Evolutionary conservation across 306 rosid species (phyloP), one percentile per base, ranked within the genome.

Genomic region (Glycine soja): DNA sequence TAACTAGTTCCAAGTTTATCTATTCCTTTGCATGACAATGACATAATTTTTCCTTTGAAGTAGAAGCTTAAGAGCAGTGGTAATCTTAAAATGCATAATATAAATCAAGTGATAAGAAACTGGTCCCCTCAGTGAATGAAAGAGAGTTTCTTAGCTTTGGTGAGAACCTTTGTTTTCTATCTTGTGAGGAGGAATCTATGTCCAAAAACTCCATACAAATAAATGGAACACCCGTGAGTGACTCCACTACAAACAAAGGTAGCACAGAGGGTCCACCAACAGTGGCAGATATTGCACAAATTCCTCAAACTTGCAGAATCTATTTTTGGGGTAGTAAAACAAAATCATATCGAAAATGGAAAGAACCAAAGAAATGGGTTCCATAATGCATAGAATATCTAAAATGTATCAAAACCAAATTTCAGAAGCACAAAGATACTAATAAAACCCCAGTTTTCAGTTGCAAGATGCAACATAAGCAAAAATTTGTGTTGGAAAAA

Each of bases 221-320:
- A n/a, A 66, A 75, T 8, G 64, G 54, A 46, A 57, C 18, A 42
- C 76, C 75, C 85, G 70, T 30, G 72, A 76, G 71, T 75, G 77
- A 75, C 5, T 45, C 18, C 51, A 43, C 24, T 64, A 64, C 24
- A 63, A 63, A 63, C 40, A 30, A 34, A 61, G 40, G 54, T 0
- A 57, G 30, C 18, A 24, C 30, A 36, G 51, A 74, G 68, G 80
- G 62, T 45, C 85, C 80, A 63, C 68, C 13, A 57, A 6, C 8
- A 19, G 16, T 72, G 61, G 12, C 8, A 3, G n/a, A 45, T 43
- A 45, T 43, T 71, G 59, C 74, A 51, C 63, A 13, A 50, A 47
- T 73, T 18, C 38, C 65, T 45, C 50, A 69, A 30, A 79, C 70
- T 38, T 51, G 16, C 48, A 6, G 2, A 24, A 24, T 34, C n/a